Conservation (phyloP, 2,329 filamentous ascomycete genomes). For the Beauveria medogensis region DNA sequence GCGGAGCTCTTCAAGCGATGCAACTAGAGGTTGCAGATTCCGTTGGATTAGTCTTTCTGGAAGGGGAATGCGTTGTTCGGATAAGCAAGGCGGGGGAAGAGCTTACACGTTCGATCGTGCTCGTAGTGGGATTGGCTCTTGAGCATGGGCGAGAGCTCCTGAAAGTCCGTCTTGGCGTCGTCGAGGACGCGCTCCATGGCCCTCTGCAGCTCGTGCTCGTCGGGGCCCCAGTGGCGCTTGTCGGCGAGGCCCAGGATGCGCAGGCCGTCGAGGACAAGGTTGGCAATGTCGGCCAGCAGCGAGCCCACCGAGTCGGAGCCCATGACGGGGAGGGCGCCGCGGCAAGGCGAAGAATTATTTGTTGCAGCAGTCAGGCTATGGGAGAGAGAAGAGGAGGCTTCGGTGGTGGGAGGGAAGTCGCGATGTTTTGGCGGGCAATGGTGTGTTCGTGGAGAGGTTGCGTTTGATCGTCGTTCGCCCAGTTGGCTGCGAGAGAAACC, state of each 20-base stretch:
- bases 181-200: conserved; percentile 48
- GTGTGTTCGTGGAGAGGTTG: too few species aligned
- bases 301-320: conserved; percentile 44
- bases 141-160: conserved; percentile 46
- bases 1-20: conserved; percentile 44
- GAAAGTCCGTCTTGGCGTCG: conserved; percentile 53
- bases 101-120: conserved; percentile 46
- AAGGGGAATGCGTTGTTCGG: too few species aligned
- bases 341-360: not conserved
- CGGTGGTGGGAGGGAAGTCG: not conserved
- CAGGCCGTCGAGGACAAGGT: conserved; percentile 42
- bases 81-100: too few species aligned
- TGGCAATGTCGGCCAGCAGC: conserved; percentile 50
- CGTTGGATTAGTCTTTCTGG: not conserved
- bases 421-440: too few species aligned
- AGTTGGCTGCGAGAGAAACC: too few species aligned
- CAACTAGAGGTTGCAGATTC: conserved; percentile 26
- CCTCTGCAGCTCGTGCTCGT: conserved; percentile 52
- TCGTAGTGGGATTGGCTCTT: conserved; percentile 51
- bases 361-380: not conserved
- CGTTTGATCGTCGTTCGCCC: too few species aligned
- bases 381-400: not conserved
- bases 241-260: conserved; percentile 49
- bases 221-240: conserved; percentile 49
- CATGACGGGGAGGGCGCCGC: not conserved